A percentile compares a stretch with the other conserved stretches of the same genome.
Evolutionary conservation across 139 green algal species (phyloP).

Genomic region (Zygnema circumcarinatum): DNA sequence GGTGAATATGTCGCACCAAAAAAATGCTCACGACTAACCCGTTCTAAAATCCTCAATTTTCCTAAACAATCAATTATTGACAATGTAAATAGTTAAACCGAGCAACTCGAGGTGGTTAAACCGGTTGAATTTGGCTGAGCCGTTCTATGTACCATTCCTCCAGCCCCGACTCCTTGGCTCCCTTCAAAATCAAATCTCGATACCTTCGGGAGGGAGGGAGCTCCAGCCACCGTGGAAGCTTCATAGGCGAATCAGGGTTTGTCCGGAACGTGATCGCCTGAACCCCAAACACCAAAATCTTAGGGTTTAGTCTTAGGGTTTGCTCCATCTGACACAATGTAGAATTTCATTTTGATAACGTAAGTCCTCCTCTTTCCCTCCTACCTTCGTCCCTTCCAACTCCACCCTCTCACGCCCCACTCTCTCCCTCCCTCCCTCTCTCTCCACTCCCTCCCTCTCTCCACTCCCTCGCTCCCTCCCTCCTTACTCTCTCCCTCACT

Average conservation of each 20-base stretch:
- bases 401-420: neutral
- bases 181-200: slow-evolving; percentile 7
- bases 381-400: neutral
- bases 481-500: neutral
- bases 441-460: neutral
- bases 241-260: neutral
- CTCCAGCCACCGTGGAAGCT: neutral
- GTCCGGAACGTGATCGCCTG: neutral
- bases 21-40: no score
- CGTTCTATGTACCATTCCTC: neutral
- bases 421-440: neutral
- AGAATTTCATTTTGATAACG: neutral
- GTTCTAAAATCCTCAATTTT: no score
- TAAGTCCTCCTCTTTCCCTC: neutral
- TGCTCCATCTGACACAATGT: neutral
- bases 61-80: no score
- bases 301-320: neutral
- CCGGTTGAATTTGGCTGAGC: no score
- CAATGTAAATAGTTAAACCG: no score
- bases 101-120: no score
- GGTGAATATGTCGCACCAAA: no score
- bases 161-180: neutral
- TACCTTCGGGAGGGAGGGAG: neutral
- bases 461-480: neutral
- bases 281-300: neutral